These are phyloP conservation scores for Aspergillus fischeri DNA, from an alignment of 2,329 filamentous ascomycete species.

Conservation along the genomic window DNA sequence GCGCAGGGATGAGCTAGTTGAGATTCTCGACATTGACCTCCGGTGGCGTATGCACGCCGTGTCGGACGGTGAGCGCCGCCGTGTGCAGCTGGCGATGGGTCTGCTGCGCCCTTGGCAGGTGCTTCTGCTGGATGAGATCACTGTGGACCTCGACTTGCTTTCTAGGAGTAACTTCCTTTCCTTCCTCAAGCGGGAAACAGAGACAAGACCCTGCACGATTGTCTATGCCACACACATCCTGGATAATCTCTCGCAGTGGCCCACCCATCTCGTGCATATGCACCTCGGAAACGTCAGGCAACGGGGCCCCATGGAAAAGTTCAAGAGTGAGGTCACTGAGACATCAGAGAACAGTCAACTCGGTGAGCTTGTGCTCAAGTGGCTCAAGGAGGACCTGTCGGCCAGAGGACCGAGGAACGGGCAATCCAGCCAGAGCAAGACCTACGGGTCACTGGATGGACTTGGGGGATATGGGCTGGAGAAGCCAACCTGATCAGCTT, in stretches of 20 bases:
- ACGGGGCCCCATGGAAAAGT: slow-evolving; percentile 70
- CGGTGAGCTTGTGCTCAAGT: slow-evolving; percentile 80
- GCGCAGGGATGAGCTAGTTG: slow-evolving; percentile 79
- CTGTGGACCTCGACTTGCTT: slow-evolving; percentile 89
- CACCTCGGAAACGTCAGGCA: slow-evolving; percentile 82
- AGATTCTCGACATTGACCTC: slow-evolving; percentile 86
- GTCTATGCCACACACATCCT: slow-evolving; percentile 97
- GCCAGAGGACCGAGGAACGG: slow-evolving; percentile 73
- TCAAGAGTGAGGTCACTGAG: slow-evolving; percentile 55
- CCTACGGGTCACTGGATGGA: slow-evolving; percentile 53
- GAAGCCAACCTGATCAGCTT: slow-evolving; percentile 29
- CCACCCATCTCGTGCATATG: slow-evolving; percentile 95
- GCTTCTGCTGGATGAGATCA: slow-evolving; percentile 90
- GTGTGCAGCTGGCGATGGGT: slow-evolving; percentile 96
- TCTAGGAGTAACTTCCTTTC: slow-evolving; percentile 77
- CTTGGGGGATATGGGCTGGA: slow-evolving; percentile 62
- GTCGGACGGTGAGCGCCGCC: slow-evolving; percentile 81
- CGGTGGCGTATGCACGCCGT: slow-evolving; percentile 95
- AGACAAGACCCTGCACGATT: slow-evolving; percentile 76
- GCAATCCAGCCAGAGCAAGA: slow-evolving; percentile 48
- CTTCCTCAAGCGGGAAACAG: slow-evolving; percentile 85
- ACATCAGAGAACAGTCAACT: slow-evolving; percentile 73
- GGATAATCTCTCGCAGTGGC: slow-evolving; percentile 92
- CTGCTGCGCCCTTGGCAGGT: slow-evolving; percentile 87
- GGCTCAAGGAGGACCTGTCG: slow-evolving; percentile 76